Evolutionary conservation across 495 filamentous ascomycete species (phyloP).

Genomic region (Hyaloscypha bicolor): DNA sequence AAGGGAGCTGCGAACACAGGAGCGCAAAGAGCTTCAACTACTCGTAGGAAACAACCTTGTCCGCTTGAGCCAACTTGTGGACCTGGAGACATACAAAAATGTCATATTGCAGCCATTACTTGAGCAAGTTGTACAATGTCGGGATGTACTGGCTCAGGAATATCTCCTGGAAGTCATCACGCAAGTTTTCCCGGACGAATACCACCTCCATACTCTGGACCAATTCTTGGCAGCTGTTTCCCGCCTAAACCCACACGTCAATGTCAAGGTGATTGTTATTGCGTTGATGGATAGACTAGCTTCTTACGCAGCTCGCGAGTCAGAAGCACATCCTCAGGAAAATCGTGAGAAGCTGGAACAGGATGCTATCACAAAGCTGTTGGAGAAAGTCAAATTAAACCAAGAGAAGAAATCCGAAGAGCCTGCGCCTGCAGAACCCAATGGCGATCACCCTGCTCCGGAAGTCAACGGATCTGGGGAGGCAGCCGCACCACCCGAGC

Average conservation of each 20-base stretch:
- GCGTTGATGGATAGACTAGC: slow-evolving; percentile 96
- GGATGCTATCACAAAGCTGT: slow-evolving; percentile 72
- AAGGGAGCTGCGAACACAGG: slow-evolving; percentile 87
- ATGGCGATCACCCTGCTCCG: slow-evolving; percentile 36
- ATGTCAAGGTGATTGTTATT: slow-evolving; percentile 97
- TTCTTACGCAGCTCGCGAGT: slow-evolving; percentile 85
- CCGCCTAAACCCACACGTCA: slow-evolving; percentile 90
- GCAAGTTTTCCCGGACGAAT: slow-evolving; percentile 98
- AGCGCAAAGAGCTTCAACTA: slow-evolving; percentile 91
- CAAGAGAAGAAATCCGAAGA: slow-evolving; percentile 49
- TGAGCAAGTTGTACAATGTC: slow-evolving; percentile 96
- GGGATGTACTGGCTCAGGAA: slow-evolving; percentile 95
- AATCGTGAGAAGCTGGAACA: slow-evolving; percentile 77
- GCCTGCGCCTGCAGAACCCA: slow-evolving; percentile 31
- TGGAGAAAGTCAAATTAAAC: slow-evolving; percentile 76
- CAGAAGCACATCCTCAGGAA: slow-evolving; percentile 70
- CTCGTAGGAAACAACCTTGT: slow-evolving; percentile 96
- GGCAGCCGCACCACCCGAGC: slow-evolving; percentile 23
- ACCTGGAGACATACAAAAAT: slow-evolving; percentile 89
- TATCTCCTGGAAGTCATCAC: slow-evolving; percentile 98
- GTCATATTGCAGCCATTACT: slow-evolving; percentile 86
- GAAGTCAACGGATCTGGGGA: slow-evolving; percentile 39
- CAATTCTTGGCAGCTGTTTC: slow-evolving; percentile 90
- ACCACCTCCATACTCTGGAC: slow-evolving; percentile 94
- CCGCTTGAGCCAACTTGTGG: slow-evolving; percentile 91